These are phyloP conservation scores for Trapa bicornis DNA, from an alignment of 345 rosid species.

Conservation along the genomic window DNA sequence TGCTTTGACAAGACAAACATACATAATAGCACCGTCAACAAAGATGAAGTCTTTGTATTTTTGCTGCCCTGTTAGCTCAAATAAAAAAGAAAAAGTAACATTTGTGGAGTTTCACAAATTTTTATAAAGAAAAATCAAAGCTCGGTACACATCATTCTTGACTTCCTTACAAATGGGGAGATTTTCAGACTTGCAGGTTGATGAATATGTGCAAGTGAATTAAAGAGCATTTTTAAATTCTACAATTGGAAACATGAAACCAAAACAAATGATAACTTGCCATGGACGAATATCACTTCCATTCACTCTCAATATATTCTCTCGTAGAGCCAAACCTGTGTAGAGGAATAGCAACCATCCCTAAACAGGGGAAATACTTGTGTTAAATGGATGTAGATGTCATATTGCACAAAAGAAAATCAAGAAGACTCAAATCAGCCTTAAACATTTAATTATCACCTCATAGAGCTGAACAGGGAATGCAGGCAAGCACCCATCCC, in stretches of 20 bases:
- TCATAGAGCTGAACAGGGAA: constrained; percentile 94
- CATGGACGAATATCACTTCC: constrained; percentile 98
- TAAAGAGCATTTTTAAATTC: not conserved
- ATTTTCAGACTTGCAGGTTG: not conserved
- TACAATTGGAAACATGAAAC: not conserved
- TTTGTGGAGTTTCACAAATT: not conserved
- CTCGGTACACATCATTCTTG: not conserved
- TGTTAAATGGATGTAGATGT: constrained; percentile 4
- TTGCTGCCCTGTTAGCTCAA: not conserved
- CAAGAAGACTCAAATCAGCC: not conserved
- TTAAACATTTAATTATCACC: constrained; percentile 21
- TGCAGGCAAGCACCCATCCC: constrained; percentile 90
- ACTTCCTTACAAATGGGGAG: not conserved
- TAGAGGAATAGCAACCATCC: constrained; percentile 93
- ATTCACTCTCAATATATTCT: constrained; percentile 84
- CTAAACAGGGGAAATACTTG: constrained; percentile 18
- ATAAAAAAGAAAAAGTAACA: not conserved
- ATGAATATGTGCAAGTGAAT: not conserved
- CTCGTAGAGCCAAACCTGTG: constrained; percentile 89
- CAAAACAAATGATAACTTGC: constrained; percentile 20
- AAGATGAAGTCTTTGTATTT: not conserved
- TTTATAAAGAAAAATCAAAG: not conserved
- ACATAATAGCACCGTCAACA: not conserved
- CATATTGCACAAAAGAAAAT: not conserved
- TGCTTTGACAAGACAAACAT: constrained; percentile 1